Base-by-base conservation (phyloP, 768 basidiomycete species). In the Russula earlei region DNA sequence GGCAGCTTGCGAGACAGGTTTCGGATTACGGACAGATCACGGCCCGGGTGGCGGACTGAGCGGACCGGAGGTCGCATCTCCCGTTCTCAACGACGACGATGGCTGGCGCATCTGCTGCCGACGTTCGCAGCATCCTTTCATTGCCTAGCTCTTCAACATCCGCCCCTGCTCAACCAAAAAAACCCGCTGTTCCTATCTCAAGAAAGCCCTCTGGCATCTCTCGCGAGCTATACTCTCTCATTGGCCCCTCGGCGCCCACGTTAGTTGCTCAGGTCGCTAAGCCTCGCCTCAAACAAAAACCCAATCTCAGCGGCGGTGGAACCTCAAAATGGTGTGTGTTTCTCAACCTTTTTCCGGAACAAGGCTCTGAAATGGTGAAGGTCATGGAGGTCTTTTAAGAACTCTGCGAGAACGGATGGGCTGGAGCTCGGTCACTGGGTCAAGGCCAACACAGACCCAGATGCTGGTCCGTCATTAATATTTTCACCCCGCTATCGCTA, bases 121-220 rank as follows among this genome's bases (percentile, higher is more conserved):
- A 95, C 67, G 78, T 95, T 60, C 85, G 92, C 25, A 87, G 87
- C 62, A 85, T 88, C 37, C 82, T 95, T 43, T 82, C 85, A 12
- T 70, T 93, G 2, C 68, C 75, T 6, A 55, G 61, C 4, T 70
- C 74, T 4, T 65, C 74, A 29, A 67, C 73, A 8, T 65, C 75
- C 8, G 73, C 74, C 4, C 72, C 78, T 2, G 70, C 77, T n/a
- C 77, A 75, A 37, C 66, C 68, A 2, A 79, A 77, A 63, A 85
- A 79, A 62, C 37, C 58, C 8, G 12, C 48, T 14, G 17, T 45
- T 5, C 58, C 64, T 15, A 56, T 70, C 3, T 34, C 67, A 22
- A 78, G 79, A 65, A 91, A 88, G 69, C 89, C 89, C 4, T 90
- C 92, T 19, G 94, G 95, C 19, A 93, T 97, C 58, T 86, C 92